Base-by-base conservation (phyloP, 441 rosid species). In the Isatis lusitanica region DNA sequence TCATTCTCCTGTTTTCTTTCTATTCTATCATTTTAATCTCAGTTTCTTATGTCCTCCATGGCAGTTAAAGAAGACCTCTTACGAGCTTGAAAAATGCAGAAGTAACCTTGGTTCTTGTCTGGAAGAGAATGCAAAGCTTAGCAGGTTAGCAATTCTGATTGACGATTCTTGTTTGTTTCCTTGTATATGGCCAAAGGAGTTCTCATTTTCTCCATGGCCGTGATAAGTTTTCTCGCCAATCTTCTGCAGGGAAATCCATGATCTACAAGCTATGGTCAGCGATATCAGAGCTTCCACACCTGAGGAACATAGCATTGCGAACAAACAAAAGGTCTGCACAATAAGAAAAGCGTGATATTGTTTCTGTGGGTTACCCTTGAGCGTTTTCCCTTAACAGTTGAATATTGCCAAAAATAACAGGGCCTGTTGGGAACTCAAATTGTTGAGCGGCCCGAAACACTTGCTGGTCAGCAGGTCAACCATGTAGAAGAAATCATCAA, bases 81-180 rank as follows among this genome's bases (percentile, higher is more conserved):
- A 66, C 62, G 93, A 96, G 79, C 82, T 91, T 66, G 97, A 93
- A 74, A 86, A 86, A 71, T 90, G 98, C 86, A 87, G 86, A 76
- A 33, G 10, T 67, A 88, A 83, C 57, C 86, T 91, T 39, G 86
- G 77, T 68, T 82, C 89, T 81, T 93, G 94, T 85, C 73, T 93
- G 40, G 91, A 90, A 75, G 96, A 96, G 70, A 96, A 96, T 81
- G 85, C 85, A 70, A 89, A 86, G 77, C 88, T 96, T 68, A 80
- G 78, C 21, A 85, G 96, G 97, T 93, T 60, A 84, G 90, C 51
- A 63, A 58, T 63, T 71, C 66, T 55, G 71, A 38, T 75, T 51
- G 47, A 71, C 30, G 57, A 72, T 79, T 66, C 48, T n/a, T 71
- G 38, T 42, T 63, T 61, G 56, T 44, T 59, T 66, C 59, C 71